phyloP scores from a whole-genome alignment of 2,329 filamentous ascomycete genomes.

The Pseudohalonectria lignicola region DNA sequence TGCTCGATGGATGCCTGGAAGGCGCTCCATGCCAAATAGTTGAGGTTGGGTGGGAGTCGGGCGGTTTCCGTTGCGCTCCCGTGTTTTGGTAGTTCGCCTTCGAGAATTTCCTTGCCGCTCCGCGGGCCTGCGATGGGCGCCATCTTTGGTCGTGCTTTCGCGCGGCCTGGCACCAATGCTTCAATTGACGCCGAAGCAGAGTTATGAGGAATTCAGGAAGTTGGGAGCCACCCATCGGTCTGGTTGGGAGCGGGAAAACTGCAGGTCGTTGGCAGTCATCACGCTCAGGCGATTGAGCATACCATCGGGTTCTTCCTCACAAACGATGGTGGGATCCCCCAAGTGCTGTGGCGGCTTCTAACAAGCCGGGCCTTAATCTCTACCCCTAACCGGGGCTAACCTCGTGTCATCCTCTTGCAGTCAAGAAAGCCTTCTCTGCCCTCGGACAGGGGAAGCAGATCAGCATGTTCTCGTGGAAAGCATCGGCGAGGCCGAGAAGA shows the following conservation, averaged over 20 bases:
- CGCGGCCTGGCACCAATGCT: too few species aligned
- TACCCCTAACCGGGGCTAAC: too few species aligned
- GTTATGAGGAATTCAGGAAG: too few species aligned
- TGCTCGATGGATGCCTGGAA: neutral
- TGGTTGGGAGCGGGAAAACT: too few species aligned
- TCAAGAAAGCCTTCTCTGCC: neutral
- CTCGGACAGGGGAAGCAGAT: neutral
- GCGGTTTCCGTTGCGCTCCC: neutral
- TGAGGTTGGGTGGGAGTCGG: neutral
- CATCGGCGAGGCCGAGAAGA: neutral
- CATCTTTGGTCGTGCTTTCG: too few species aligned
- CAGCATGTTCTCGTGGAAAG: neutral
- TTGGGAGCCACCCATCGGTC: too few species aligned
- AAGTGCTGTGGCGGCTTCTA: neutral
- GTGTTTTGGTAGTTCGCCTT: neutral
- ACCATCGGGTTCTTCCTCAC: neutral
- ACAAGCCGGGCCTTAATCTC: neutral
- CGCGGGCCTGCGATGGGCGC: too few species aligned
- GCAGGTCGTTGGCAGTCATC: too few species aligned
- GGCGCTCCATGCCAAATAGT: neutral
- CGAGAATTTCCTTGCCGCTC: neutral
- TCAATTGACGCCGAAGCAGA: too few species aligned
- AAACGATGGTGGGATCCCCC: neutral
- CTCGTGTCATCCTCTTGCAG: neutral
- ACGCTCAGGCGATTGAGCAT: neutral